phyloP scores from a whole-genome alignment of 176 grass and related monocot species.

The Poa pratensis region DNA sequence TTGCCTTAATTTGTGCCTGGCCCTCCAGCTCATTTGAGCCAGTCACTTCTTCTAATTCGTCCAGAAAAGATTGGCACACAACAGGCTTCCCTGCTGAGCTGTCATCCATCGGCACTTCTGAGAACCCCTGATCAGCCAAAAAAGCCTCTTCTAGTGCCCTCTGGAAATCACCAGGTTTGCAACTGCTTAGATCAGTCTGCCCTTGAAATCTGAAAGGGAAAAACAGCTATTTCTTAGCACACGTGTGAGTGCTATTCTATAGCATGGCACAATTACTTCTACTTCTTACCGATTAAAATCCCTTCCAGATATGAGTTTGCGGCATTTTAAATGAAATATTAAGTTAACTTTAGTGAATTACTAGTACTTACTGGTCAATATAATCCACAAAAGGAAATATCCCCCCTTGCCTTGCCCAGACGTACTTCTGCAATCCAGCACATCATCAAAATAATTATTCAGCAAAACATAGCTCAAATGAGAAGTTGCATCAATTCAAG shows the following conservation, averaged over 20 bases:
- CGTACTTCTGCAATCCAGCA: slow-evolving; percentile 64
- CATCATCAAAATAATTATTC: slow-evolving; percentile 36
- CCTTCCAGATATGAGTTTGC: not conserved
- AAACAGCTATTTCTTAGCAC: slow-evolving; percentile 31
- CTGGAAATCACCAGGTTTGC: slow-evolving; percentile 76
- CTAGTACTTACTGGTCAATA: slow-evolving; percentile 81
- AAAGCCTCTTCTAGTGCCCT: slow-evolving; percentile 91
- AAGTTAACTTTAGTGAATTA: slow-evolving; percentile 22
- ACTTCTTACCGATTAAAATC: not conserved
- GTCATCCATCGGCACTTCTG: slow-evolving; percentile 58
- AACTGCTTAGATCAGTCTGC: slow-evolving; percentile 70
- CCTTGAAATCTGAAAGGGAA: slow-evolving; percentile 81
- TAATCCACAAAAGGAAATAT: slow-evolving; percentile 89
- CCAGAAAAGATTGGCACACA: slow-evolving; percentile 60
- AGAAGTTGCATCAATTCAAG: not conserved
- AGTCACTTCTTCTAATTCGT: slow-evolving; percentile 62
- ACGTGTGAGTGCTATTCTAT: not conserved
- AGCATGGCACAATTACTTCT: slow-evolving; percentile 16
- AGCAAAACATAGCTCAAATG: slow-evolving; percentile 27
- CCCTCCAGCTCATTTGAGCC: slow-evolving; percentile 84
- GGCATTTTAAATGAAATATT: slow-evolving; percentile 25
- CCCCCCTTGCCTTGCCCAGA: slow-evolving; percentile 81
- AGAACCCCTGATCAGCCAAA: slow-evolving; percentile 90
- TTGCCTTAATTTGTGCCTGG: slow-evolving; percentile 68
- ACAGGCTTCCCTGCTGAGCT: slow-evolving; percentile 62